Evolutionary conservation across 2,329 filamentous ascomycete species (phyloP).

Genomic region (Exophiala sp.): DNA sequence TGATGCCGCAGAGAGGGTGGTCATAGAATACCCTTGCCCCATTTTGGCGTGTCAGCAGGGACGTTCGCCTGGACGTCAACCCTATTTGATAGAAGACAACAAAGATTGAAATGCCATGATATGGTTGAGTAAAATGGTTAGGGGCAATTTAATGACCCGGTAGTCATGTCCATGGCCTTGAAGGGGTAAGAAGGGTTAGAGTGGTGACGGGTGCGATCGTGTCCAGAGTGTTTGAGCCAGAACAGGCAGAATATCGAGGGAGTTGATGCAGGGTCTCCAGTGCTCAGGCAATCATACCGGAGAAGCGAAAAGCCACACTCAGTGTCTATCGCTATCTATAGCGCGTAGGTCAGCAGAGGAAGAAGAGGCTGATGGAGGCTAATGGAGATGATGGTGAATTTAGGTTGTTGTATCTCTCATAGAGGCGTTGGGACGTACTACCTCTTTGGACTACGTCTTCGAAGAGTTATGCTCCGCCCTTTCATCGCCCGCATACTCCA

Average conservation of each 20-base stretch:
- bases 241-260: not conserved
- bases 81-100: too few relatives aligned
- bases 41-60: conserved; percentile 46
- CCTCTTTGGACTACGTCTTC: too few relatives aligned
- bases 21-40: conserved; percentile 95
- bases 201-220: too few relatives aligned
- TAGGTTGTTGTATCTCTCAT: not conserved
- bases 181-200: too few relatives aligned
- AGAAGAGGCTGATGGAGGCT: conserved; percentile 2
- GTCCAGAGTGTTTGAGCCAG: not conserved
- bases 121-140: not conserved
- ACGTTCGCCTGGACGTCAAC: not conserved
- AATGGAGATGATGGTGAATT: too few relatives aligned
- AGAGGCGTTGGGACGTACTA: too few relatives aligned
- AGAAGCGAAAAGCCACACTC: too few relatives aligned
- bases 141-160: not conserved
- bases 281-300: not conserved
- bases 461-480: not conserved
- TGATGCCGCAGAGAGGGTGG: conserved; percentile 82
- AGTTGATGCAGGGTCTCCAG: too few relatives aligned
- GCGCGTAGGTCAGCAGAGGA: too few relatives aligned
- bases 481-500: not conserved
- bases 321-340: too few relatives aligned
- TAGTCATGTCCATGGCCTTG: too few relatives aligned
- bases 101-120: not conserved